Evolutionary conservation across 495 filamentous ascomycete species (phyloP), one percentile per base, ranked within the genome.

Genomic region (Hyaloscypha finlandica): DNA sequence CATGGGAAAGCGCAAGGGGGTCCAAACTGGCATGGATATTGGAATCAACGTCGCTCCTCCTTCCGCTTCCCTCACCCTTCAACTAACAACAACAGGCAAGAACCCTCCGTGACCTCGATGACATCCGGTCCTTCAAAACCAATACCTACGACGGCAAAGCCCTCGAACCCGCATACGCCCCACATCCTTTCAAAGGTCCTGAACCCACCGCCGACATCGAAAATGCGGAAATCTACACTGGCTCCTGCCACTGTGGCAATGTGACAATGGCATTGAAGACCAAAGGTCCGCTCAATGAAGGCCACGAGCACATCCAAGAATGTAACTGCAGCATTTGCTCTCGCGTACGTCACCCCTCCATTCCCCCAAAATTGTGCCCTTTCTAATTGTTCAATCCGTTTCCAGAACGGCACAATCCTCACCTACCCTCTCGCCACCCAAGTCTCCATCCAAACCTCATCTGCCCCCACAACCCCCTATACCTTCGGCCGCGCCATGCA

Each of bases 171-270:
- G 51, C 65, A 8, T 81, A 82, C 70, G 62, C 74, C 1, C 51
- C 74, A 4, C 68, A 78, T 4, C 58, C 61, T 1, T 82, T 75
- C 70, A 75, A 70, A 16, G 82, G 81, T 8, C 63, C 75, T 4
- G 73, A 79, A 33, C 82, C 82, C 22, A 63, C 73, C 2, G 71
- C 71, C 8, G 73, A 65, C 11, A 67, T 78, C 59, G 77, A 80
- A 11, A 73, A 74, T 31, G 77, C 68, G 11, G 78, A 77, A 64
- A 37, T 78, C 3, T 83, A 84, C 64, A 77, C 75, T 33, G 83
- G 83, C 8, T 78, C 78, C 70, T 86, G 83, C 72, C 83, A 85
- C 68, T 86, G 83, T 69, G 83, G 83, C 29, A 80, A 74, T 53
- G 74, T 84, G 6, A 80, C 68, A 14, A 20, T 80, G 19, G 79